Conservation (phyloP, 2,329 filamentous ascomycete species). For the Fusarium sp. region DNA sequence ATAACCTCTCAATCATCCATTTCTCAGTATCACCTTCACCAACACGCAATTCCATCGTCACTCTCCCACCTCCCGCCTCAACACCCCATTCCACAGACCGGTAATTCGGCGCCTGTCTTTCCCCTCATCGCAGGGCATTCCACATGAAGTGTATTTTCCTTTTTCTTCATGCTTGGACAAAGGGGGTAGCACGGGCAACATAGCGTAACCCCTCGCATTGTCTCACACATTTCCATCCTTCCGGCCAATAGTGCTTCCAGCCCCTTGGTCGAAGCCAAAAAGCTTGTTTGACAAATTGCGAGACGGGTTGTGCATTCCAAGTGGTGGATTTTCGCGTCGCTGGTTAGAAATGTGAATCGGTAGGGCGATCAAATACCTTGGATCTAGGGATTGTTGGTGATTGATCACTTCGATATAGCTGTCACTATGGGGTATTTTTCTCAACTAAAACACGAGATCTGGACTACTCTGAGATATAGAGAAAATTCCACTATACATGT, state of each 20-base stretch:
- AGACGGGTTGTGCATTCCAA: constrained; percentile 8
- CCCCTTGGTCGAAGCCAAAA: background rate
- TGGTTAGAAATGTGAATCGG: background rate
- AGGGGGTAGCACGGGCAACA: background rate
- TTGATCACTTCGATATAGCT: background rate
- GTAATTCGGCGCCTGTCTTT: background rate
- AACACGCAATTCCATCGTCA: background rate
- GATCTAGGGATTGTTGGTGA: background rate
- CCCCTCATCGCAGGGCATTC: background rate
- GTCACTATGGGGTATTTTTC: background rate
- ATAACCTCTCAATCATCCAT: background rate
- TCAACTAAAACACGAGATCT: too few species aligned
- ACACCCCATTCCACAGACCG: background rate
- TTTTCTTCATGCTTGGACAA: background rate
- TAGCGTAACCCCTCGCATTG: constrained; percentile 3
- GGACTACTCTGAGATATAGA: too few species aligned
- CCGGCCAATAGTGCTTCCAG: background rate
- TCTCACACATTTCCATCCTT: background rate
- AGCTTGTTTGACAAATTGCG: background rate
- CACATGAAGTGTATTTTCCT: background rate
- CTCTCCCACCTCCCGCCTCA: background rate
- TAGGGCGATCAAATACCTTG: background rate
- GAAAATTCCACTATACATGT: too few species aligned
- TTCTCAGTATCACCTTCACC: background rate
- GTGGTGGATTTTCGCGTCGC: background rate